Evolutionary conservation across 2,329 filamentous ascomycete genomes (phyloP).

Genomic region (Raffaelea albimanens): DNA sequence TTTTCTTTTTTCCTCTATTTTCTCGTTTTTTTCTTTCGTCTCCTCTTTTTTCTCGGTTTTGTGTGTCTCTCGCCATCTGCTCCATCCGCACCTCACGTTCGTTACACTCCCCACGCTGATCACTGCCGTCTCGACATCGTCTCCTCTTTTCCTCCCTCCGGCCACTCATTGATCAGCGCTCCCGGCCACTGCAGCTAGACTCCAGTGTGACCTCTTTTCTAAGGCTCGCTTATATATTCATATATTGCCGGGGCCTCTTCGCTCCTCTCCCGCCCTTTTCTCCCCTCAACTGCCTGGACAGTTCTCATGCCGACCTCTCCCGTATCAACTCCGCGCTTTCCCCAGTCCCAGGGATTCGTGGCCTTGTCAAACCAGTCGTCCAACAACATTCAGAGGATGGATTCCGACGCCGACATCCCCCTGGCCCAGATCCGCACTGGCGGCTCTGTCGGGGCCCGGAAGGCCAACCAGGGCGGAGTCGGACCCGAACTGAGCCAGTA

Average conservation of each 20-base stretch:
- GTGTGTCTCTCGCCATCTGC: background rate
- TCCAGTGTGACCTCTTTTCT: too few species aligned
- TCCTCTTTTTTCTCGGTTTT: background rate
- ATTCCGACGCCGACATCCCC: slow-evolving; percentile 37
- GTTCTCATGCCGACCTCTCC: slow-evolving; percentile 8
- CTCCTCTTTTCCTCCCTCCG: too few species aligned
- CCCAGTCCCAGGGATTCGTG: slow-evolving; percentile 15
- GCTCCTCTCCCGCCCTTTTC: background rate
- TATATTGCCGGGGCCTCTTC: background rate
- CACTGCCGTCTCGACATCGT: slow-evolving; percentile 11
- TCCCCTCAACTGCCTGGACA: background rate
- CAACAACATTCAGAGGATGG: slow-evolving; percentile 11
- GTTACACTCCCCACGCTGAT: slow-evolving; percentile 3
- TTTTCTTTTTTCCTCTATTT: background rate
- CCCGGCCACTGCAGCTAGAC: background rate
- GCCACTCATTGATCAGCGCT: background rate
- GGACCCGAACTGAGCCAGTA: slow-evolving; percentile 6
- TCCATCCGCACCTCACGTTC: background rate
- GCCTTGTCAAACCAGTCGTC: slow-evolving; percentile 7
- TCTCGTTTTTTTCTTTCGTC: background rate
- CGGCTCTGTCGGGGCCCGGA: slow-evolving; percentile 39
- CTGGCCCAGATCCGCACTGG: slow-evolving; percentile 45
- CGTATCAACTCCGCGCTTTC: slow-evolving; percentile 14
- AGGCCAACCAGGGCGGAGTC: slow-evolving; percentile 24
- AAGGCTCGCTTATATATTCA: background rate